Evolutionary conservation across 306 rosid genomes (phyloP).

Genomic region (Vigna angularis): DNA sequence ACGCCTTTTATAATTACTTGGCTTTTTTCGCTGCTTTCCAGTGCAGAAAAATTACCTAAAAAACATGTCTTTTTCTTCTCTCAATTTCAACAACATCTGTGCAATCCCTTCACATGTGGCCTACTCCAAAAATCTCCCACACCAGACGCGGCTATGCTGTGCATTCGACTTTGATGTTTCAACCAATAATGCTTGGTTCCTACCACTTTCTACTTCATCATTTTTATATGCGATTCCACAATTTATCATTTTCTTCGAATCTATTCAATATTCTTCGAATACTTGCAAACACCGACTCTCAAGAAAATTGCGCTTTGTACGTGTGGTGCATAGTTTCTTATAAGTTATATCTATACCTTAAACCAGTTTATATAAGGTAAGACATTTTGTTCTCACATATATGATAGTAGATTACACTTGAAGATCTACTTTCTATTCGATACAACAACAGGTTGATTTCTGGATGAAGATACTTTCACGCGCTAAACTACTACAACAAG

Average conservation of each 20-base stretch:
- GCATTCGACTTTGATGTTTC: slow-evolving; percentile 48
- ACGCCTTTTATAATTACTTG: slow-evolving; percentile 16
- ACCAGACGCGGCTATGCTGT: neutral
- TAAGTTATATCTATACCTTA: no score
- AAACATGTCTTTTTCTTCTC: slow-evolving; percentile 35
- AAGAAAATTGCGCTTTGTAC: neutral
- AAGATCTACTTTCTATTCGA: no score
- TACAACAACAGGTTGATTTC: no score
- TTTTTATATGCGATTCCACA: slow-evolving; percentile 10
- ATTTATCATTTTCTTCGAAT: slow-evolving; percentile 24
- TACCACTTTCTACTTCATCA: no score
- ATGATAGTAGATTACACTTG: no score
- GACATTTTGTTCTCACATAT: no score
- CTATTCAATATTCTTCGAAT: neutral
- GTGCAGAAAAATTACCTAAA: slow-evolving; percentile 31
- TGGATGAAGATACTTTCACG: no score
- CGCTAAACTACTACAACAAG: no score
- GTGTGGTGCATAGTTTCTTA: neutral
- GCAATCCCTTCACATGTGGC: slow-evolving; percentile 27
- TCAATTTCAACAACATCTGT: neutral
- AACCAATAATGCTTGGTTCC: slow-evolving; percentile 28
- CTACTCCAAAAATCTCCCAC: slow-evolving; percentile 7
- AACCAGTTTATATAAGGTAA: no score
- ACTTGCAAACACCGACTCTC: neutral
- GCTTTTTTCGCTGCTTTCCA: neutral